These are phyloP conservation scores for Penicillium vulpinum DNA, from an alignment of 2,329 filamentous ascomycete species.

Conservation along the genomic window DNA sequence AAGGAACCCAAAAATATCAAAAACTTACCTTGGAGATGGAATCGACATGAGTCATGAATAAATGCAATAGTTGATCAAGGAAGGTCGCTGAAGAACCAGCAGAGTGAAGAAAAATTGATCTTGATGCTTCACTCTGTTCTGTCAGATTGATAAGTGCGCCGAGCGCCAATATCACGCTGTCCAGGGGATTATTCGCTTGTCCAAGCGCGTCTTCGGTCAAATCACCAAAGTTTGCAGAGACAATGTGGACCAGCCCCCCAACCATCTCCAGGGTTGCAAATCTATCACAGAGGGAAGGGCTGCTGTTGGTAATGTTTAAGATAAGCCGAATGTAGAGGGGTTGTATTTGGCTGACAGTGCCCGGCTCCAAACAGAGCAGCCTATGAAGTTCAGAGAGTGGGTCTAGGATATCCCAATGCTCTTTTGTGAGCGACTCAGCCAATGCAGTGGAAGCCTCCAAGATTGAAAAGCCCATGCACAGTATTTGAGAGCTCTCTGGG, in stretches of 20 bases:
- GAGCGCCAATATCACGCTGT: constrained; percentile 73
- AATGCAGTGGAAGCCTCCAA: constrained; percentile 41
- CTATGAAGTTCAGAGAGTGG: constrained; percentile 39
- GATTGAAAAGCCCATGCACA: constrained; percentile 36
- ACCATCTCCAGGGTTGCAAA: constrained; percentile 56
- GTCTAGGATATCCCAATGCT: constrained; percentile 29
- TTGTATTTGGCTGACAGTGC: constrained; percentile 28
- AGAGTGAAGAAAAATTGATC: constrained; percentile 50
- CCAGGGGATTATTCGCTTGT: constrained; percentile 59
- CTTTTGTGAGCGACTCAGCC: constrained; percentile 26
- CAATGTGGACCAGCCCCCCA: constrained; percentile 37
- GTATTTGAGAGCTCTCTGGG: constrained; percentile 23
- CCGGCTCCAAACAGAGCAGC: constrained; percentile 35
- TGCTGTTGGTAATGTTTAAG: constrained; percentile 84
- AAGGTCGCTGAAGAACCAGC: constrained; percentile 43
- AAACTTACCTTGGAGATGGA: constrained; percentile 65
- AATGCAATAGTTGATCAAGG: constrained; percentile 60
- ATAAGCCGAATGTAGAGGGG: constrained; percentile 65
- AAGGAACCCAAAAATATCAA: not conserved
- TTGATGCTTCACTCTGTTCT: constrained; percentile 69
- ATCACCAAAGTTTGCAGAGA: constrained; percentile 35
- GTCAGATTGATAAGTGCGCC: constrained; percentile 86
- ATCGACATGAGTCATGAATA: constrained; percentile 69
- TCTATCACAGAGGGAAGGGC: constrained; percentile 64
- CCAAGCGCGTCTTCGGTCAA: constrained; percentile 30